phyloP scores from a whole-genome alignment of 345 rosid genomes.

The Cardamine occulta region DNA sequence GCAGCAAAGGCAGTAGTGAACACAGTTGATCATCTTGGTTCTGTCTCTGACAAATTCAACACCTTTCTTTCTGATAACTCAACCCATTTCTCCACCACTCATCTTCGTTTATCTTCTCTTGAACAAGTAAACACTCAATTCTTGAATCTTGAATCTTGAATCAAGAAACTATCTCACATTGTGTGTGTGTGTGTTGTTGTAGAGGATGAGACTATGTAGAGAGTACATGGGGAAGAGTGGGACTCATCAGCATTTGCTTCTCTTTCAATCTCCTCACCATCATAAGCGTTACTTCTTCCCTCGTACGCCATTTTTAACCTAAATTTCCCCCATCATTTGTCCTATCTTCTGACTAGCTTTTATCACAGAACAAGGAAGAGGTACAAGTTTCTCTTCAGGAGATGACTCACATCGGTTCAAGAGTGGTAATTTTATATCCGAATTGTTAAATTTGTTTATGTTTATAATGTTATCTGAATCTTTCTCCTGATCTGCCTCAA shows the following conservation, averaged over 20 bases:
- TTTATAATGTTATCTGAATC: conserved; percentile 24
- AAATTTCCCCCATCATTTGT: not conserved
- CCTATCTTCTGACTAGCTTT: conserved; percentile 15
- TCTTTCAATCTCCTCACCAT: conserved; percentile 53
- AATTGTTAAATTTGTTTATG: not conserved
- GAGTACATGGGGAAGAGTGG: conserved; percentile 56
- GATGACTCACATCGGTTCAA: conserved; percentile 45
- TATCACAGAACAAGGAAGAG: conserved; percentile 43
- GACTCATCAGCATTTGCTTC: conserved; percentile 53
- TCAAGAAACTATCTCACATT: conserved; percentile 17
- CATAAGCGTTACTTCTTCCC: conserved; percentile 72
- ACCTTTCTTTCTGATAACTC: conserved; percentile 55
- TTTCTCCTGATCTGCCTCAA: conserved; percentile 15
- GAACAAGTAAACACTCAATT: conserved; percentile 56
- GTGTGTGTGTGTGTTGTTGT: conserved; percentile 25
- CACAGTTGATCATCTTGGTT: conserved; percentile 89
- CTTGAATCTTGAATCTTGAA: conserved; percentile 3
- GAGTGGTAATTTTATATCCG: conserved; percentile 44
- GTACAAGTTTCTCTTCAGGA: conserved; percentile 44
- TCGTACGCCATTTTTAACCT: conserved; percentile 48
- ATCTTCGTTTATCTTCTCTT: conserved; percentile 57
- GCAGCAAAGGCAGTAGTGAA: conserved; percentile 72
- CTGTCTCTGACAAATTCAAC: conserved; percentile 71
- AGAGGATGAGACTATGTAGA: conserved; percentile 65
- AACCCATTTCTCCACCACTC: conserved; percentile 53